Percentiles rank a stretch among this genome's conserved stretches.
Conservation (phyloP, 352 stramenopile genomes). For the Phytopythium oedochilum region DNA sequence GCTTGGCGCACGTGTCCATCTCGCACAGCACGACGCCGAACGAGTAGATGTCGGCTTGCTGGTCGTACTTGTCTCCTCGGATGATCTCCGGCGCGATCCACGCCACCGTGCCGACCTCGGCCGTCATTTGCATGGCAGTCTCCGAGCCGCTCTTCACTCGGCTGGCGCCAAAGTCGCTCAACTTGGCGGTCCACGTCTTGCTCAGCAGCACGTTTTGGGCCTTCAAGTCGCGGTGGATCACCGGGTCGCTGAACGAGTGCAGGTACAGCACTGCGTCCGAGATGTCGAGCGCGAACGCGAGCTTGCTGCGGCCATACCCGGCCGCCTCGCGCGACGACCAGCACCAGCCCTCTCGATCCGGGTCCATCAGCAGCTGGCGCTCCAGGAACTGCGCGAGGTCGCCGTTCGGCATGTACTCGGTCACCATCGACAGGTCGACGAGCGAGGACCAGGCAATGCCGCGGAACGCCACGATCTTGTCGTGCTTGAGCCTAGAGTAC, state of each 20-base stretch:
- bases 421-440: constrained; percentile 35
- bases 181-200: constrained; percentile 39
- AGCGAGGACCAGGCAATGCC: constrained; percentile 44
- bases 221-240: constrained; percentile 62
- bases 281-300: constrained; percentile 28
- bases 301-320: constrained; percentile 20
- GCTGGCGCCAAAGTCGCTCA: constrained; percentile 60
- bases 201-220: constrained; percentile 51
- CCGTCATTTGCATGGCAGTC: constrained; percentile 26
- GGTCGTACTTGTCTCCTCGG: constrained; percentile 36
- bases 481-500: constrained; percentile 36
- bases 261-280: constrained; percentile 35
- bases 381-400: constrained; percentile 27
- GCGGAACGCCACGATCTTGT: constrained; percentile 43
- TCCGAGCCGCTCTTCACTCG: constrained; percentile 21
- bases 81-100: constrained; percentile 60
- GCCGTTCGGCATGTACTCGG: constrained; percentile 47
- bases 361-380: constrained; percentile 19
- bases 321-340: constrained; percentile 21
- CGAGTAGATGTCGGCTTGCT: constrained; percentile 52
- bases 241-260: constrained; percentile 27
- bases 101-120: constrained; percentile 43
- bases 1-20: constrained; percentile 40
- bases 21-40: constrained; percentile 50
- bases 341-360: constrained; percentile 23